phyloP scores from a whole-genome alignment of 495 filamentous ascomycete genomes.

The Lepraria neglecta region DNA sequence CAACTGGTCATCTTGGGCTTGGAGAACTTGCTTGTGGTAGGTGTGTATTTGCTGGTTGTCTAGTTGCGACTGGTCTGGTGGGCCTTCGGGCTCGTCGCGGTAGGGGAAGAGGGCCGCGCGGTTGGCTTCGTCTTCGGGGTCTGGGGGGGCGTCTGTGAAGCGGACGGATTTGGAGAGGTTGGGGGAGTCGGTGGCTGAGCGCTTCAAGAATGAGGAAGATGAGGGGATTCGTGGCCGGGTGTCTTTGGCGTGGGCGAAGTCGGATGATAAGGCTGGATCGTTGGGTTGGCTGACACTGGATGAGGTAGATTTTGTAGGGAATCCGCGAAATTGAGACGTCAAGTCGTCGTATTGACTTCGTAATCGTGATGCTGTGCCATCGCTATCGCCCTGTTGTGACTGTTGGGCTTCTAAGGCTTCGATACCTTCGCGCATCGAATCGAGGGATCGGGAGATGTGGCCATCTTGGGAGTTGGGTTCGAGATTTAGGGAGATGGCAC shows the following conservation, averaged over 20 bases:
- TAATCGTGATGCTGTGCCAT: constrained; percentile 45
- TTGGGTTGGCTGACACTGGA: constrained; percentile 54
- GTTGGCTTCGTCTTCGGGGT: constrained; percentile 48
- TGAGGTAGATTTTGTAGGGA: constrained; percentile 43
- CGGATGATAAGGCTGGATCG: constrained; percentile 55
- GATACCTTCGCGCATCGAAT: constrained; percentile 77
- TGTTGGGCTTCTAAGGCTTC: constrained; percentile 65
- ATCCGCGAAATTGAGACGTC: constrained; percentile 55
- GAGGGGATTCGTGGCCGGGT: constrained; percentile 34
- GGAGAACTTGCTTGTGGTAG: constrained; percentile 71
- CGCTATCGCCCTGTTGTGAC: constrained; percentile 51
- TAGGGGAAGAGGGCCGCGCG: constrained; percentile 61
- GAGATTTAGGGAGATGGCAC: constrained; percentile 79
- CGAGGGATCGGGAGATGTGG: constrained; percentile 81
- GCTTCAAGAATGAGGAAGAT: constrained; percentile 40
- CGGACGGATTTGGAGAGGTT: constrained; percentile 75
- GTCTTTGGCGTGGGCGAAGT: constrained; percentile 59
- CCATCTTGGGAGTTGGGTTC: constrained; percentile 80
- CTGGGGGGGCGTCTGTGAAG: constrained; percentile 65
- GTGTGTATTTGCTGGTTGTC: constrained; percentile 81
- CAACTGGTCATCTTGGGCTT: constrained; percentile 88
- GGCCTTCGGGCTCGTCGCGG: constrained; percentile 54
- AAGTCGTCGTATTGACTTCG: constrained; percentile 54
- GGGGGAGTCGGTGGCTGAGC: constrained; percentile 32
- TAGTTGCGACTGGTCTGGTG: constrained; percentile 59